Conservation (phyloP, 768 basidiomycete species). For the Pleurotus eryngii region DNA sequence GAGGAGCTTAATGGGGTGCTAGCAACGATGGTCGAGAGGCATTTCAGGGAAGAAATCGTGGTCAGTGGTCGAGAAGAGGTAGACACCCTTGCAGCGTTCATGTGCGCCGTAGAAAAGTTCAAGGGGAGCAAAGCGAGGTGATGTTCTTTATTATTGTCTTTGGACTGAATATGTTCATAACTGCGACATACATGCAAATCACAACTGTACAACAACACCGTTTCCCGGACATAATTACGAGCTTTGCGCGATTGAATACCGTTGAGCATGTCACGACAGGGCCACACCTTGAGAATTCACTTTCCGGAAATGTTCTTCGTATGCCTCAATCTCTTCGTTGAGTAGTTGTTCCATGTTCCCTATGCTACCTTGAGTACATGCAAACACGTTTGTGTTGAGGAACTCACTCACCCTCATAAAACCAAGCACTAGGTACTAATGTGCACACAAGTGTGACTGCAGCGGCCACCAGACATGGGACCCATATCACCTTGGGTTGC, state of each 20-base stretch:
- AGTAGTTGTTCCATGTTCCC: neutral
- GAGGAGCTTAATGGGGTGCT: slow-evolving; percentile 64
- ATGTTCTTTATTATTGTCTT: neutral
- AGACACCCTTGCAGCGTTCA: slow-evolving; percentile 78
- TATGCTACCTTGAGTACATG: neutral
- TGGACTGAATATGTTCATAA: neutral
- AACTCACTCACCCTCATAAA: neutral
- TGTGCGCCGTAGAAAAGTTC: slow-evolving; percentile 69
- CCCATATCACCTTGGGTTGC: neutral
- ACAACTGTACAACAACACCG: no score
- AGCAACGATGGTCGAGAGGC: slow-evolving; percentile 67
- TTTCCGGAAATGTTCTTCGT: neutral
- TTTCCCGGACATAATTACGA: no score
- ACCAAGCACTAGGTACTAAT: neutral
- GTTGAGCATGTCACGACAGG: no score
- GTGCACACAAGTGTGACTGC: neutral
- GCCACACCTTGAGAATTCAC: no score
- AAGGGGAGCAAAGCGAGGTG: slow-evolving; percentile 26
- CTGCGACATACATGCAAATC: no score
- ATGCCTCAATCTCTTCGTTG: neutral
- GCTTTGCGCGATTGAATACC: no score
- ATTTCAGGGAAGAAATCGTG: slow-evolving; percentile 59
- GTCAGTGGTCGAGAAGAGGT: slow-evolving; percentile 64
- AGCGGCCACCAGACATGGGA: neutral
- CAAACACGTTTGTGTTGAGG: neutral